These are phyloP conservation scores for Sugiyamaella japonica DNA, from an alignment of 1,139 yeast genomes.

Conservation along the genomic window DNA sequence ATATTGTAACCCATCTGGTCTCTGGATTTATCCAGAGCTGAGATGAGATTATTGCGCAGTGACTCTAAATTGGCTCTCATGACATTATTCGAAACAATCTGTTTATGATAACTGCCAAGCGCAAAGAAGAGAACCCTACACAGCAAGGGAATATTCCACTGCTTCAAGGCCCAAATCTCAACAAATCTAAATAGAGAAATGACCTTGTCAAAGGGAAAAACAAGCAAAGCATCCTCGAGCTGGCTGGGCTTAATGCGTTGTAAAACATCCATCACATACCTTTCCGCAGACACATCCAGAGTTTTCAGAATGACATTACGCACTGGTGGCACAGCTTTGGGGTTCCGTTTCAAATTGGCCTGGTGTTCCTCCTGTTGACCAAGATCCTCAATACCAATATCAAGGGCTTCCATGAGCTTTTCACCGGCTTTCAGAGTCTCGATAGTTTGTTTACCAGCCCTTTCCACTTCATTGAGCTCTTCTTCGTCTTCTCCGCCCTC, in stretches of 20 bases:
- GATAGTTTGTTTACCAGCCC: constrained; percentile 78
- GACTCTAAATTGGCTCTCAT: constrained; percentile 42
- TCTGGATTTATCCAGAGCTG: constrained; percentile 52
- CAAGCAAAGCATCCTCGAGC: constrained; percentile 86
- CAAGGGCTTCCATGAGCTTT: constrained; percentile 87
- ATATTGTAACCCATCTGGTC: constrained; percentile 80
- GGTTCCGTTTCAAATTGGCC: constrained; percentile 44
- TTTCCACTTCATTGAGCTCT: constrained; percentile 52
- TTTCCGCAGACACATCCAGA: constrained; percentile 67
- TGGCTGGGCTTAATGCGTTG: constrained; percentile 76
- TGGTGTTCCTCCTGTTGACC: constrained; percentile 56
- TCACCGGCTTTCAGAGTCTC: constrained; percentile 97
- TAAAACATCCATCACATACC: constrained; percentile 73
- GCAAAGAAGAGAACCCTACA: constrained; percentile 75
- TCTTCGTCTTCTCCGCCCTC: constrained; percentile 42
- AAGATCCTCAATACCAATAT: constrained; percentile 73
- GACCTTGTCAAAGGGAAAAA: constrained; percentile 85
- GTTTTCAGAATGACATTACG: constrained; percentile 72
- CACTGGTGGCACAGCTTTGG: constrained; percentile 60
- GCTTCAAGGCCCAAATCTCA: constrained; percentile 66
- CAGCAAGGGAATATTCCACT: constrained; percentile 58
- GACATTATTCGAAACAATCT: constrained; percentile 47
- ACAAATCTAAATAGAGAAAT: constrained; percentile 68
- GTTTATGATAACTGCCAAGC: constrained; percentile 72
- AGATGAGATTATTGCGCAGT: constrained; percentile 38